These are phyloP conservation scores for Microsporum audouinii DNA, from an alignment of 2,329 filamentous ascomycete genomes.

Conservation along the genomic window DNA sequence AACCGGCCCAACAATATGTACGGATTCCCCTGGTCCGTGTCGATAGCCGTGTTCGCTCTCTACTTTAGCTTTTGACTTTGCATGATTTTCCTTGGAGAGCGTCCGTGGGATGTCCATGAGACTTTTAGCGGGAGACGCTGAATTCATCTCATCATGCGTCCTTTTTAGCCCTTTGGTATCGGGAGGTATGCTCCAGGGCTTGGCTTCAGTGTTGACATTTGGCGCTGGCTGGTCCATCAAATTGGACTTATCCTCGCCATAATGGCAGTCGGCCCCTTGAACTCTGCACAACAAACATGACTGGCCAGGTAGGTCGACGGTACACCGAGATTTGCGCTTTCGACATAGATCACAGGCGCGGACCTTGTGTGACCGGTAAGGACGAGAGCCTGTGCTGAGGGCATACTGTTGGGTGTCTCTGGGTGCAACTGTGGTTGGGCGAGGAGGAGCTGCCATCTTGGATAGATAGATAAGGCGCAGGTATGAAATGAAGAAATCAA, in stretches of 20 bases:
- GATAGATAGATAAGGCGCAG: not conserved
- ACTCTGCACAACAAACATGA: slow-evolving; percentile 48
- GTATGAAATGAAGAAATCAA: not conserved
- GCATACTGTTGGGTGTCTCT: slow-evolving; percentile 9
- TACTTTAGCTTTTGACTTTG: not conserved
- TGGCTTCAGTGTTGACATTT: slow-evolving; percentile 9
- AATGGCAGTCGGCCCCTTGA: slow-evolving; percentile 47
- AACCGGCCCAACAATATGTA: slow-evolving; percentile 50
- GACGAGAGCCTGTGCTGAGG: slow-evolving; percentile 37
- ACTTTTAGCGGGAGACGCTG: slow-evolving; percentile 1
- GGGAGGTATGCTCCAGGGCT: slow-evolving; percentile 8
- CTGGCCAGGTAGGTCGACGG: slow-evolving; percentile 42
- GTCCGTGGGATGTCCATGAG: slow-evolving; percentile 6
- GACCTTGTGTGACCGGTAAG: slow-evolving; percentile 51
- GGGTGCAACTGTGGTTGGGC: slow-evolving; percentile 1
- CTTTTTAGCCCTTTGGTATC: slow-evolving; percentile 9
- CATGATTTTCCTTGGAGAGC: not conserved
- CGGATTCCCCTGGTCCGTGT: slow-evolving; percentile 26
- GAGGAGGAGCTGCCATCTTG: slow-evolving; percentile 5
- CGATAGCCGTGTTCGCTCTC: slow-evolving; percentile 3
- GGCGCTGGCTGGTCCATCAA: slow-evolving; percentile 18
- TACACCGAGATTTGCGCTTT: slow-evolving; percentile 51
- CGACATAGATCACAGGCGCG: slow-evolving; percentile 51
- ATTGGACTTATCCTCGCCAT: slow-evolving; percentile 33
- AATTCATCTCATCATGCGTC: slow-evolving; percentile 8